A percentile compares a stretch with the other conserved stretches of the same genome.
phyloP scores from a whole-genome alignment of 2,329 filamentous ascomycete genomes.

The Thielaviopsis punctulata region DNA sequence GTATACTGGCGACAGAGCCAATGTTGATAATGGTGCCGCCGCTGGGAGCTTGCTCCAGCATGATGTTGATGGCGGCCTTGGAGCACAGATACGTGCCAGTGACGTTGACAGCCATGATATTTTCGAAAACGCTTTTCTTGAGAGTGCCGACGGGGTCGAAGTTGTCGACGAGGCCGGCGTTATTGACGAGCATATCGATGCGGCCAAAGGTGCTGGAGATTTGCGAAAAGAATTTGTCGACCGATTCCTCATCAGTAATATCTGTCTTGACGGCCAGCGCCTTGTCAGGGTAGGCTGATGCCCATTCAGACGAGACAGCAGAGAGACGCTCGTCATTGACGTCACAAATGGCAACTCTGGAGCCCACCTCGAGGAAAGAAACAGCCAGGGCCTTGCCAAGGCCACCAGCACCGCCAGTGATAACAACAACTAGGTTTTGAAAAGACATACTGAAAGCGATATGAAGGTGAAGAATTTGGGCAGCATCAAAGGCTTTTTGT shows the following conservation, averaged over 20 bases:
- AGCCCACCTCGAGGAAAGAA: conserved; percentile 19
- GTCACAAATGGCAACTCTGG: conserved; percentile 20
- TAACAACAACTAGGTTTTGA: conserved; percentile 7
- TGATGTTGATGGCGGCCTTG: conserved; percentile 28
- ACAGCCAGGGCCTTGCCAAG: conserved; percentile 16
- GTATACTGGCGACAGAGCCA: conserved; percentile 27
- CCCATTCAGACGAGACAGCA: conserved; percentile 15
- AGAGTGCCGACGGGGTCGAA: conserved; percentile 34
- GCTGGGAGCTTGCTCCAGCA: conserved; percentile 11
- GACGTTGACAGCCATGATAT: conserved; percentile 37
- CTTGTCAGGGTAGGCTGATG: conserved; percentile 15
- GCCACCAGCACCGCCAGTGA: conserved; percentile 14
- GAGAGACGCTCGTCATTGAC: conserved; percentile 17
- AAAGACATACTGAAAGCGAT: not conserved
- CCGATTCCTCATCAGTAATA: conserved; percentile 21
- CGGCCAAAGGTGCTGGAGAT: conserved; percentile 14
- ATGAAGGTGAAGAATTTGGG: not conserved
- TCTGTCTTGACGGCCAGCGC: conserved; percentile 19
- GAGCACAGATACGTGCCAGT: conserved; percentile 36
- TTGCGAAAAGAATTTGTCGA: conserved; percentile 15
- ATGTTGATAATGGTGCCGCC: conserved; percentile 36
- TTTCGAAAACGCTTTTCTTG: conserved; percentile 31
- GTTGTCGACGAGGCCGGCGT: conserved; percentile 38
- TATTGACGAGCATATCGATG: conserved; percentile 39
- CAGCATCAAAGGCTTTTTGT: too few relatives aligned